Evolutionary conservation across 345 rosid genomes (phyloP).

Genomic region (Stellera chamaejasme): DNA sequence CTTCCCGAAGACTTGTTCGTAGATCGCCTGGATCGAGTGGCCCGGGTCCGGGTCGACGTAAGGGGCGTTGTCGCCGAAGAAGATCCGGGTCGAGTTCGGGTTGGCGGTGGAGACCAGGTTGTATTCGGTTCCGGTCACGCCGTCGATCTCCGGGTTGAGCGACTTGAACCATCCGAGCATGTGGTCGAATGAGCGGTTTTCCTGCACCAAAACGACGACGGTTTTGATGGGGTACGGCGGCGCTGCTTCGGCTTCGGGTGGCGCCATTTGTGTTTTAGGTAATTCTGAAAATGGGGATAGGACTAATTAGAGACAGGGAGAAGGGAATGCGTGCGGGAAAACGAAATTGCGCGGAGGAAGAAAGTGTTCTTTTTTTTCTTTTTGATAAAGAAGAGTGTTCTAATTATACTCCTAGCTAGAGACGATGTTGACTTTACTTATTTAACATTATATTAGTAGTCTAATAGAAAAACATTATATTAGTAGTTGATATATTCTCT

Average conservation of each 20-base stretch:
- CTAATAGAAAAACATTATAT: too few species aligned
- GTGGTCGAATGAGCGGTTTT: slow-evolving; percentile 89
- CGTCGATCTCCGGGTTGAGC: slow-evolving; percentile 49
- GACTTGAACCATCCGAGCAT: slow-evolving; percentile 87
- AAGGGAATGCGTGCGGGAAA: too few species aligned
- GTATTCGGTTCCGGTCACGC: slow-evolving; percentile 62
- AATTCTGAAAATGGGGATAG: too few species aligned
- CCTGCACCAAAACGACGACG: slow-evolving; percentile 69
- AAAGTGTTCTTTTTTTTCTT: too few species aligned
- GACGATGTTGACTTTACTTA: too few species aligned
- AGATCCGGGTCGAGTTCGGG: slow-evolving; percentile 32
- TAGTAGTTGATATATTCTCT: too few species aligned
- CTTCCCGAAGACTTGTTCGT: slow-evolving; percentile 60
- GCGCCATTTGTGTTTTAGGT: too few species aligned
- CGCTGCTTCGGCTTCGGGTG: background rate
- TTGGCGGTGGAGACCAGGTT: slow-evolving; percentile 58
- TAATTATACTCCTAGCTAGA: too few species aligned
- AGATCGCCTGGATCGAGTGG: slow-evolving; percentile 66
- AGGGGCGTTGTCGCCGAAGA: slow-evolving; percentile 36
- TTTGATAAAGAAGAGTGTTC: too few species aligned
- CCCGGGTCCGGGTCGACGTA: slow-evolving; percentile 69
- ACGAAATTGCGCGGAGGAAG: too few species aligned
- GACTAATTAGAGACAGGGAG: too few species aligned
- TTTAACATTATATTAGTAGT: too few species aligned
- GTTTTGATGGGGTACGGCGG: slow-evolving; percentile 61